phyloP scores from a whole-genome alignment of 805 yeast genomes.

The Myxozyma kluyveri region DNA sequence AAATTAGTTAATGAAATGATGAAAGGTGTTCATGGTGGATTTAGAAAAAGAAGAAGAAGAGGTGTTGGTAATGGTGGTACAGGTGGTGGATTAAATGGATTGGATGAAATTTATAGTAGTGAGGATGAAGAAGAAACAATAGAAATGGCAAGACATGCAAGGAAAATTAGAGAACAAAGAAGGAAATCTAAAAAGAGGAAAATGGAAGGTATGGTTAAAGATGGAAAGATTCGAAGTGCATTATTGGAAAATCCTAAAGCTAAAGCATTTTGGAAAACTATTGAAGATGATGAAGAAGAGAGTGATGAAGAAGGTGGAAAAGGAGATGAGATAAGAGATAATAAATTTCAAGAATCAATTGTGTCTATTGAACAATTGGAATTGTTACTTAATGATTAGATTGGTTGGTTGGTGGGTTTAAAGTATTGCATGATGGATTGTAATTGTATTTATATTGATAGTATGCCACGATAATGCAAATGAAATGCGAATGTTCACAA shows the following conservation, averaged over 20 bases:
- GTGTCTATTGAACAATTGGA: constrained; percentile 18
- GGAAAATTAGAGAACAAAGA: background rate
- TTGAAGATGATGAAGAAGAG: constrained; percentile 46
- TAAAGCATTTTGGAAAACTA: constrained; percentile 64
- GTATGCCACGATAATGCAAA: background rate
- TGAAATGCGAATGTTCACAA: too few relatives aligned
- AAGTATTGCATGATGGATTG: too few relatives aligned
- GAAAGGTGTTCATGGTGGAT: constrained; percentile 52
- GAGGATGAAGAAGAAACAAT: background rate
- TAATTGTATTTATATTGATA: background rate
- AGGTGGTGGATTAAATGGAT: background rate
- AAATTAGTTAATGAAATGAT: constrained; percentile 67
- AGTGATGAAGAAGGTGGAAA: constrained; percentile 3
- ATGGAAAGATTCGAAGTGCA: background rate
- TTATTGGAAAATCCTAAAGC: constrained; percentile 55
- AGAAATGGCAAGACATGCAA: background rate
- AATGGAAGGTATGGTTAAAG: constrained; percentile 48
- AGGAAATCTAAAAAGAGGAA: constrained; percentile 35
- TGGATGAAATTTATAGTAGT: background rate
- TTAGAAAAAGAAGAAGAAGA: constrained; percentile 54
- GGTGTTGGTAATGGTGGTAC: too few relatives aligned
- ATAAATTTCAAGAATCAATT: background rate
- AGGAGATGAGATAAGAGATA: too few relatives aligned
- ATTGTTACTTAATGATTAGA: constrained; percentile 14
- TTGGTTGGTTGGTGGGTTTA: too few relatives aligned